Evolutionary conservation across 2,329 filamentous ascomycete genomes (phyloP).

Genomic region (Fusarium mexicanum): DNA sequence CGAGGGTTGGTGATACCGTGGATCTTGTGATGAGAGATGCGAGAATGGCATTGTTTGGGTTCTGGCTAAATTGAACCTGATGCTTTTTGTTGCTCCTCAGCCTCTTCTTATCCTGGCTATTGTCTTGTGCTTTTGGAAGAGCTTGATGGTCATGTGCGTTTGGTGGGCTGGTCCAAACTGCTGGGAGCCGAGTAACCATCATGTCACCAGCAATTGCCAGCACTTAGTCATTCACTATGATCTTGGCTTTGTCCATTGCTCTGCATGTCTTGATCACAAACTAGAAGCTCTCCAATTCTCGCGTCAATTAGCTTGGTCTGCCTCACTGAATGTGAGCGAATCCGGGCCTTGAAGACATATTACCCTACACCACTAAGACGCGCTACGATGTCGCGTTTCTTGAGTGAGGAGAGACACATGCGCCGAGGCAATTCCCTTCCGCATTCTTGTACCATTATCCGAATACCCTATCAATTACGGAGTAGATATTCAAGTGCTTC

Average conservation of each 20-base stretch:
- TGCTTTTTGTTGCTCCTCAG: too few relatives aligned
- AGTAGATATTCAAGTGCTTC: accelerated
- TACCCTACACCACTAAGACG: background rate
- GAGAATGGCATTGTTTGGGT: background rate
- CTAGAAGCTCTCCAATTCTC: accelerated
- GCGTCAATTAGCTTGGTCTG: accelerated
- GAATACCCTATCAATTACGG: accelerated
- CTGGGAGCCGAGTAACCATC: background rate
- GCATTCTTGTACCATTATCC: background rate
- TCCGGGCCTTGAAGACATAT: accelerated
- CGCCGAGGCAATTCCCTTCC: background rate
- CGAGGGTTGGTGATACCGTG: background rate
- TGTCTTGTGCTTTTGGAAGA: background rate
- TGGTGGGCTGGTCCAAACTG: background rate
- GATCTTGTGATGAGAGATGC: background rate
- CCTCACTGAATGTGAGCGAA: accelerated
- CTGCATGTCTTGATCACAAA: accelerated
- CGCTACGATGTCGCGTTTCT: background rate
- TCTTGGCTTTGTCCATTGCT: accelerated
- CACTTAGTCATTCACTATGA: accelerated
- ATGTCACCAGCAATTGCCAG: background rate
- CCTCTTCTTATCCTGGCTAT: background rate
- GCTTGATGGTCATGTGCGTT: background rate
- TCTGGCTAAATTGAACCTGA: background rate
- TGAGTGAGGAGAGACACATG: background rate